Evolutionary conservation across 23 red algal genomes (phyloP), one percentile per base, ranked within the genome.

Genomic region (Cyanidiococcus yangmingshanensis): DNA sequence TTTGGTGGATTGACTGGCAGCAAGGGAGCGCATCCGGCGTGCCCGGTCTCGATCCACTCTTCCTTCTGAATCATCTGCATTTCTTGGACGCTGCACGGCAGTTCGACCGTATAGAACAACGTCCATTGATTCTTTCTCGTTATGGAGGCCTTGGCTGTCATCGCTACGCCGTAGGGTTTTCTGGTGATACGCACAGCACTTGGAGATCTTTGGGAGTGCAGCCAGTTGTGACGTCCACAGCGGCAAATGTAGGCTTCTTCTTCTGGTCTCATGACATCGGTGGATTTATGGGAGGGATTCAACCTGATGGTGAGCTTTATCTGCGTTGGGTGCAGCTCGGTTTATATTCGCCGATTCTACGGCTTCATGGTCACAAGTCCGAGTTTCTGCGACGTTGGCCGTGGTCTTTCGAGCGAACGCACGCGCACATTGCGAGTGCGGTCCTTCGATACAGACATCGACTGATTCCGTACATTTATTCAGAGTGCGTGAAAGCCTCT

Each of bases 1-100:
- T 81, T 40, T 81, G 78, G 78, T 81, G 78, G 78, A 81, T 81
- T 39, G 78, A 81, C 40, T 81, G 78, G 78, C 78, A 81, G 59
- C 78, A 81, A 57, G 78, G 78, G 1, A 81, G 45, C 18, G 33
- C 16, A 7, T 58, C 78, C 15, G 59, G 34, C 38, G 1, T 81
- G 16, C 45, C 59, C 41, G 78, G 78, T 39, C 58, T 81, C 1
- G 78, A 81, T 41, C 78, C 78, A 1, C 50, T 81, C n/a, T 59
- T 81, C 37, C 2, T 59, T 0, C 68, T 81, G 78, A 81, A 81
- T 57, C 78, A 81, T 57, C 39, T 81, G 40, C 78, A 81, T 59
- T 81, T 38, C 59, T 41, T 81, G 78, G 78, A 81, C 34, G 34
- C 54, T 57, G 78, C 45, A 50, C 59, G 78, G 67, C 18, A 40